Evolutionary conservation across 2,329 filamentous ascomycete genomes (phyloP).

Genomic region (Botrytis fabae): DNA sequence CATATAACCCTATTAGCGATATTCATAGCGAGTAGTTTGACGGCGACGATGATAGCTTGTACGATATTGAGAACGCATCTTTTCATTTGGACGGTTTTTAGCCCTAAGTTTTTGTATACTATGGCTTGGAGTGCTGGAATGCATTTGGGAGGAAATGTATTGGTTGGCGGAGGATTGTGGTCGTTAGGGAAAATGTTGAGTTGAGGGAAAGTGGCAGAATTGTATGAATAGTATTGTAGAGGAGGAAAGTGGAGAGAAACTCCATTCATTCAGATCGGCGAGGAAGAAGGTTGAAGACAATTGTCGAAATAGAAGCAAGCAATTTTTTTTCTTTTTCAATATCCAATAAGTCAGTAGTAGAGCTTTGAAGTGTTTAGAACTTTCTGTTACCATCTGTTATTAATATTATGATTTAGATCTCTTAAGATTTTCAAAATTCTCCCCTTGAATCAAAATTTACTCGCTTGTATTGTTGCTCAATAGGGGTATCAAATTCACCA

Average conservation of each 20-base stretch:
- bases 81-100: slow-evolving; percentile 99
- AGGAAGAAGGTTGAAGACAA: not conserved
- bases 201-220: slow-evolving; percentile 11
- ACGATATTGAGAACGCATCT: slow-evolving; percentile 81
- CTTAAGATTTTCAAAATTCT: not conserved
- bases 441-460: not conserved
- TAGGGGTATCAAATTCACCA: not conserved
- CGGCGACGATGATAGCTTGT: slow-evolving; percentile 86
- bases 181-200: slow-evolving; percentile 49
- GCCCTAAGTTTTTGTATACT: slow-evolving; percentile 90
- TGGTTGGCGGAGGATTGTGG: slow-evolving; percentile 59
- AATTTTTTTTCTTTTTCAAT: too few species aligned
- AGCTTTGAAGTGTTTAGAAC: not conserved
- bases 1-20: slow-evolving; percentile 68
- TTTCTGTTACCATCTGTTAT: not conserved
- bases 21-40: slow-evolving; percentile 64
- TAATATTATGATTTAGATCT: not conserved
- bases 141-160: slow-evolving; percentile 73
- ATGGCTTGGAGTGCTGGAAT: slow-evolving; percentile 85
- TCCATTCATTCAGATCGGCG: not conserved
- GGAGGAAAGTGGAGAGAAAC: not conserved
- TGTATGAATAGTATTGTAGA: not conserved
- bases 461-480: not conserved
- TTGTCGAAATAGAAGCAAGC: not conserved
- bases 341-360: not conserved